Percentiles rank a stretch among this genome's conserved stretches.
Conservation (phyloP, 495 filamentous ascomycete species). For the Penicillium soppii region DNA sequence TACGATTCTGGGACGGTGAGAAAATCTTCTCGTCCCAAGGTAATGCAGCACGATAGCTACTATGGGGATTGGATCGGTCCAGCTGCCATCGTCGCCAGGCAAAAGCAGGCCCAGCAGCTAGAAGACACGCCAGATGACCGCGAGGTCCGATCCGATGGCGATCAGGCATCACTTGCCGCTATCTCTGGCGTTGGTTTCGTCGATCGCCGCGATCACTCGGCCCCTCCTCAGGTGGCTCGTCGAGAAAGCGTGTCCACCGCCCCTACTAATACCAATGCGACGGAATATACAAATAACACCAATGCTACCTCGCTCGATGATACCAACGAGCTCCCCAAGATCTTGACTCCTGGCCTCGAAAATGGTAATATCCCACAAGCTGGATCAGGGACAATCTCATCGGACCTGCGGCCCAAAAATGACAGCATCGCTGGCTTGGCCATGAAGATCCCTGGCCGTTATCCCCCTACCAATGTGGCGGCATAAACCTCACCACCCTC, state of each 20-base stretch:
- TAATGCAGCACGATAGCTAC: slow-evolving; percentile 37
- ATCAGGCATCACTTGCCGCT: slow-evolving; percentile 18
- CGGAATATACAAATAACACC: slow-evolving; percentile 38
- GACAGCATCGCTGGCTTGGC: slow-evolving; percentile 36
- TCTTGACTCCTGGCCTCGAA: background rate
- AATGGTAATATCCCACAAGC: background rate
- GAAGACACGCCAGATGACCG: slow-evolving; percentile 16
- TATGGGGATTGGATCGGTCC: slow-evolving; percentile 47
- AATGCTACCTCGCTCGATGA: slow-evolving; percentile 39
- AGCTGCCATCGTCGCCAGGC: slow-evolving; percentile 22
- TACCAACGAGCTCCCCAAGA: slow-evolving; percentile 2
- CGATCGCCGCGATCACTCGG: slow-evolving; percentile 29
- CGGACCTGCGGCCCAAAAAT: slow-evolving; percentile 19
- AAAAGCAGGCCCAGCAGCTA: slow-evolving; percentile 22
- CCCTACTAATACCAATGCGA: slow-evolving; percentile 37
- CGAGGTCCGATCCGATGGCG: slow-evolving; percentile 23
- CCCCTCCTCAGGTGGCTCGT: slow-evolving; percentile 26
- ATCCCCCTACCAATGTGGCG: slow-evolving; percentile 33
- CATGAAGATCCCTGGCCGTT: slow-evolving; percentile 41
- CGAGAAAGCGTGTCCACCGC: slow-evolving; percentile 41
- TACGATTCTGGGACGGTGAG: slow-evolving; percentile 3
- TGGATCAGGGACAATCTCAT: background rate
- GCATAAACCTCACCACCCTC: slow-evolving; percentile 21
- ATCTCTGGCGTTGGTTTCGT: slow-evolving; percentile 22
- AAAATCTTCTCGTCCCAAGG: slow-evolving; percentile 14